These are phyloP conservation scores for Aspergillus mulundensis DNA, from an alignment of 495 filamentous ascomycete species.

Conservation along the genomic window DNA sequence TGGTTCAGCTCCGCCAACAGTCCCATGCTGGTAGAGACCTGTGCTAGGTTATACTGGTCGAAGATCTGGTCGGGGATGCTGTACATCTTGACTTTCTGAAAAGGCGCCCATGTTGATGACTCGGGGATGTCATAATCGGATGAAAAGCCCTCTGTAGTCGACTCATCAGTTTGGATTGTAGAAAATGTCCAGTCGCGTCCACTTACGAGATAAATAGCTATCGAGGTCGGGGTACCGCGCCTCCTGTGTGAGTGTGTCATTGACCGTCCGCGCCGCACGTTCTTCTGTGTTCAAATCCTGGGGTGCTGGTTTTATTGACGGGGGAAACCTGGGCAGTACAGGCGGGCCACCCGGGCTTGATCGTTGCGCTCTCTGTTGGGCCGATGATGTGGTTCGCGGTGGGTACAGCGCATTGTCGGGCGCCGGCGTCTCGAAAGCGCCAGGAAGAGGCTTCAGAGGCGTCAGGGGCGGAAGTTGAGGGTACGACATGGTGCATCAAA, in stretches of 20 bases:
- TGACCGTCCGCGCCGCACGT: conserved; percentile 80
- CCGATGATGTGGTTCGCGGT: conserved; percentile 21
- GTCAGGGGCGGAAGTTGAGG: conserved; percentile 51
- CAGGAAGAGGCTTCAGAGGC: conserved; percentile 63
- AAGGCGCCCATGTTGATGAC: conserved; percentile 74
- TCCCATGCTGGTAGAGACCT: conserved; percentile 83
- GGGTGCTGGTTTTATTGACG: conserved; percentile 29
- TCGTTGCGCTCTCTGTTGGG: conserved; percentile 26
- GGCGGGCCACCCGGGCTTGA: conserved; percentile 19
- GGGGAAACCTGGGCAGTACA: conserved; percentile 35
- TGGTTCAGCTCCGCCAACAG: conserved; percentile 89
- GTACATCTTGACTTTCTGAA: conserved; percentile 75
- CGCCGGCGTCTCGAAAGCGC: conserved; percentile 71
- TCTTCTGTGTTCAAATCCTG: conserved; percentile 60
- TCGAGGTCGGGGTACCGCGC: conserved; percentile 85
- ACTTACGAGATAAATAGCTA: conserved; percentile 82
- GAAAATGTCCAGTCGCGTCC: neutral
- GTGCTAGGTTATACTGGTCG: conserved; percentile 78
- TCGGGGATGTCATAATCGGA: conserved; percentile 81
- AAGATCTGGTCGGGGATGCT: conserved; percentile 85
- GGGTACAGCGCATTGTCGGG: conserved; percentile 28
- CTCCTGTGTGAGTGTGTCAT: conserved; percentile 69
- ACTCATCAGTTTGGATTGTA: conserved; percentile 2
- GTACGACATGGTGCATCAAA: conserved; percentile 52
- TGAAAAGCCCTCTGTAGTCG: conserved; percentile 66